A percentile compares a stretch with the other conserved stretches of the same genome.
phyloP scores from a whole-genome alignment of 345 rosid genomes.

The Turnera subulata region DNA sequence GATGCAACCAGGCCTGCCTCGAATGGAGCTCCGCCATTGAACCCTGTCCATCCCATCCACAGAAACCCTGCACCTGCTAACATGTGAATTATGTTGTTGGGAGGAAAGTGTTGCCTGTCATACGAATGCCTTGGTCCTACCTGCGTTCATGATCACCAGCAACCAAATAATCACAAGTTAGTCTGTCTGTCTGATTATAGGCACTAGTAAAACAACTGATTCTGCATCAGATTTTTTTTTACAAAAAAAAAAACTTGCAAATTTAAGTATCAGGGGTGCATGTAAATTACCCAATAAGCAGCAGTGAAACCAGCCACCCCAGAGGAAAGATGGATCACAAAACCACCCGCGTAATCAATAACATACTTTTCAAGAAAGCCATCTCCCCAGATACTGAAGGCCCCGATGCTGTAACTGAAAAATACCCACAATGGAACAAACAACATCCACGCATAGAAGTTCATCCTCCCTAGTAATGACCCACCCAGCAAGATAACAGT shows the following conservation, averaged over 20 bases:
- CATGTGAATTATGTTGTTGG: constrained; percentile 64
- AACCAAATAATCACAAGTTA: neutral
- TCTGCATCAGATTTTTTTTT: no score
- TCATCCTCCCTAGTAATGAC: constrained; percentile 62
- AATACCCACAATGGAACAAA: constrained; percentile 61
- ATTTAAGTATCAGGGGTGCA: neutral
- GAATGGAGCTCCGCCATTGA: constrained; percentile 62
- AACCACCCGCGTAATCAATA: constrained; percentile 63
- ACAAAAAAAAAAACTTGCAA: neutral
- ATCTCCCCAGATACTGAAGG: constrained; percentile 47
- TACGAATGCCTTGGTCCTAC: constrained; percentile 55
- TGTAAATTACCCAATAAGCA: constrained; percentile 50
- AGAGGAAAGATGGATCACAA: constrained; percentile 65
- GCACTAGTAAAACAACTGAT: no score
- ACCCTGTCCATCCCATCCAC: constrained; percentile 71
- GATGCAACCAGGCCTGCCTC: constrained; percentile 29
- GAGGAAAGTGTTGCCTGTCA: constrained; percentile 59
- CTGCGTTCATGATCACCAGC: constrained; percentile 12
- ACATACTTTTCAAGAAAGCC: constrained; percentile 28
- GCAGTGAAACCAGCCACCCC: constrained; percentile 71
- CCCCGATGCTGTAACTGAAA: constrained; percentile 45
- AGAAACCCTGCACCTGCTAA: constrained; percentile 61
- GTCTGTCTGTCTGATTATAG: neutral
- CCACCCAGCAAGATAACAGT: constrained; percentile 52
- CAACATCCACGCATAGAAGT: constrained; percentile 62